Conservation (phyloP, 2,329 filamentous ascomycete species). For the Didymosphaeria variabile region DNA sequence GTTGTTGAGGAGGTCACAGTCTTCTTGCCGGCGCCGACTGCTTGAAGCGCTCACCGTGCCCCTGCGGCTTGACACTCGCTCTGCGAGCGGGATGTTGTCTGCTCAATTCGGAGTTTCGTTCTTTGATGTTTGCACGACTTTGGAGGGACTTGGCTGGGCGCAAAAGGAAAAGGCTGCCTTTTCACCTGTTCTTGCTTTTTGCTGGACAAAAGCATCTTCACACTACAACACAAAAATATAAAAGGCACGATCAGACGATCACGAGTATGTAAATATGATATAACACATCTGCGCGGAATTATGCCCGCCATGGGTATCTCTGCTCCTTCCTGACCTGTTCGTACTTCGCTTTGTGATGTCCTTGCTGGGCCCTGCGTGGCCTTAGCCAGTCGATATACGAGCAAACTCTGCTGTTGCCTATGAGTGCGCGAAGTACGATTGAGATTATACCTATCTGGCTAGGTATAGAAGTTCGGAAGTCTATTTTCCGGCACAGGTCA, state of each 20-base stretch:
- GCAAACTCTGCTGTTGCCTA: too few relatives aligned
- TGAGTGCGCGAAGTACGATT: too few relatives aligned
- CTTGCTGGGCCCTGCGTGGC: too few relatives aligned
- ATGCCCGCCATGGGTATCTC: background rate
- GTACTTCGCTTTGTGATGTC: too few relatives aligned
- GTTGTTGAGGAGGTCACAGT: slow-evolving; percentile 14
- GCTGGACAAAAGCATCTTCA: background rate
- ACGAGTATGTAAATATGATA: background rate
- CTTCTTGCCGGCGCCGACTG: slow-evolving; percentile 17
- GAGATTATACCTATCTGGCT: too few relatives aligned
- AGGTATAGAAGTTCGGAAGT: background rate
- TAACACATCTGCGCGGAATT: background rate
- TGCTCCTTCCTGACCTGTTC: too few relatives aligned
- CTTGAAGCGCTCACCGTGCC: background rate
- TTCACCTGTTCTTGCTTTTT: background rate
- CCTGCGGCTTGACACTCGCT: background rate
- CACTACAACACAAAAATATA: background rate
- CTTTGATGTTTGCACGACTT: background rate
- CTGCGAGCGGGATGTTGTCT: background rate
- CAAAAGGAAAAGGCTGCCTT: background rate
- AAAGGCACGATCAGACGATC: background rate
- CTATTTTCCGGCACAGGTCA: background rate
- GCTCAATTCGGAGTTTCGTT: background rate
- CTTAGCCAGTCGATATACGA: too few relatives aligned
- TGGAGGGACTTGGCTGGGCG: background rate